Evolutionary conservation across 805 yeast genomes (phyloP), one percentile per base, ranked within the genome.

Genomic region (Ogataea minuta): DNA sequence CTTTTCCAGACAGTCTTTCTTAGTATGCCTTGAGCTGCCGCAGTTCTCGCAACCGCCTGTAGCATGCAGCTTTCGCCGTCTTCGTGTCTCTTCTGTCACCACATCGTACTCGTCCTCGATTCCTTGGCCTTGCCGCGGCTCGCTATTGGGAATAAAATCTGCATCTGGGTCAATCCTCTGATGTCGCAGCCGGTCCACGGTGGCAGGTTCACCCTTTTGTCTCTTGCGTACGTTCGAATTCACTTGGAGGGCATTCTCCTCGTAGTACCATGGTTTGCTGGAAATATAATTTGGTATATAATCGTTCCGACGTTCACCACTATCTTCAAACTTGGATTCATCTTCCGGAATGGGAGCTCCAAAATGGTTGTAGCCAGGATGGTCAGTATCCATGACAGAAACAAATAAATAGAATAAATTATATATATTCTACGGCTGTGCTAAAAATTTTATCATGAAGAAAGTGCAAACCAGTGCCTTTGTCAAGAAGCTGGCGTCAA

Each of bases 401-500:
- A 21, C 13, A 11, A 28, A 14, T 21, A 37, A 13, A 31, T 26
- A 9, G 12, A 17, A 30, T 15, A 14, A 12, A 28, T n/a, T 5
- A 16, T 26, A 16, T 31, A 33, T 23, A 20, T 34, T 19, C 26
- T 11, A 25, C 9, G 37, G 37, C 42, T 39, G 42, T 39, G 37
- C 37, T 39, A 37, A 39, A 32, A 39, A 39, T 39, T 39, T 39
- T 39, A 32, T 39, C 37, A 31, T 34, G n/a, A 39, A 28, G 31
- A 50, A 36, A 30, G 49, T 58, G 42, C 58, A 60, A 45, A 57
- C 77, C 11, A 66, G 75, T 25, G 63, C 78, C 0, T 84, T 88
- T 58, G 86, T 89, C 14, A 85, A 84, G 63, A 81, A 81, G 54
- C 67, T 89, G 46, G 95, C 96, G 1, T 86, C 95, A 6, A 88